These are phyloP conservation scores for Populus tomentosa DNA, from an alignment of 441 rosid genomes.

Conservation along the genomic window DNA sequence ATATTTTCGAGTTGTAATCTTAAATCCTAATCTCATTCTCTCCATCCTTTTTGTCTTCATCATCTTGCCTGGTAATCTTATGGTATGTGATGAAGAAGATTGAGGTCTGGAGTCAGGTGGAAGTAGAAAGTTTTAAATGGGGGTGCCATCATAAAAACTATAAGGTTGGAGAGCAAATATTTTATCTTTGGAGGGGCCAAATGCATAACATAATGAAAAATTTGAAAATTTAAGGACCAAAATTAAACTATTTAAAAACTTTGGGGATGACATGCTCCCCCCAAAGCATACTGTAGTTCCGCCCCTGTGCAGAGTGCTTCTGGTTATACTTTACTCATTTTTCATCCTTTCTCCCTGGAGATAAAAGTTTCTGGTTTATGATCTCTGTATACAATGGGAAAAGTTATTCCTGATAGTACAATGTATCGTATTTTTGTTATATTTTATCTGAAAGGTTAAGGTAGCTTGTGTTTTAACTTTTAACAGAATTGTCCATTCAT, in stretches of 20 bases:
- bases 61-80: background rate
- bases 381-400: background rate
- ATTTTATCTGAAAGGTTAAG: background rate
- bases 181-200: too few relatives aligned
- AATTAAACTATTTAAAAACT: background rate
- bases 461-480: background rate
- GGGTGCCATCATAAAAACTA: background rate
- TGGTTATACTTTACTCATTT: background rate
- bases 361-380: background rate
- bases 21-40: conserved; percentile 2
- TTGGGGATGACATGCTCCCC: background rate
- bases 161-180: background rate
- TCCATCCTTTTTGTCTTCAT: background rate
- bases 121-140: background rate
- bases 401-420: background rate
- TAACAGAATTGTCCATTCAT: background rate
- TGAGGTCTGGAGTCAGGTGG: background rate
- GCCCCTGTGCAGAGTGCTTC: background rate
- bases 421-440: background rate
- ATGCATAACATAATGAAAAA: too few relatives aligned
- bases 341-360: background rate
- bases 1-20: conserved; percentile 9
- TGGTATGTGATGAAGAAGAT: background rate
- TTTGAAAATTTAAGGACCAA: too few relatives aligned
- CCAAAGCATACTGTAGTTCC: background rate